Conservation (phyloP, 2,329 filamentous ascomycete species). For the Lasiodiplodia theobromae region DNA sequence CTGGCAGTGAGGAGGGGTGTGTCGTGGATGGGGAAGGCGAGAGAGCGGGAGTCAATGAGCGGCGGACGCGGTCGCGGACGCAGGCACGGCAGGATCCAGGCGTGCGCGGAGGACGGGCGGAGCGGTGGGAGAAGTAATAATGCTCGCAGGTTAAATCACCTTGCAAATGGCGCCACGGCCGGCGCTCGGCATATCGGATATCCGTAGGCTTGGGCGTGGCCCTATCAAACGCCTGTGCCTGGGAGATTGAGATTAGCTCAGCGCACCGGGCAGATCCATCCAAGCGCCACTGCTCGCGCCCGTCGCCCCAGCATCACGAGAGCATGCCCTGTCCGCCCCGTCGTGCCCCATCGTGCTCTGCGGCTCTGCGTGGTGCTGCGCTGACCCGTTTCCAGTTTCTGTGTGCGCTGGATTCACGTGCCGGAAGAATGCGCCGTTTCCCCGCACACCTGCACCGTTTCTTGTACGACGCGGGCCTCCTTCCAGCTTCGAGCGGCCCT, state of each 20-base stretch:
- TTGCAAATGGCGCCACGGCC: constrained; percentile 21
- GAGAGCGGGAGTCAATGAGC: constrained; percentile 9
- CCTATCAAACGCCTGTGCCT: constrained; percentile 24
- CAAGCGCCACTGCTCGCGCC: constrained; percentile 13
- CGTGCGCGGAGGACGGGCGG: not conserved
- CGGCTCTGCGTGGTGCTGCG: constrained; percentile 21
- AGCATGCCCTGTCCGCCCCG: not conserved
- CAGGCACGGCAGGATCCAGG: constrained; percentile 15
- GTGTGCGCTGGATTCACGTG: not conserved
- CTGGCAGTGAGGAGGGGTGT: constrained; percentile 15
- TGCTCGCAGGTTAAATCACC: constrained; percentile 12
- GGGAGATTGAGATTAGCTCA: constrained; percentile 28
- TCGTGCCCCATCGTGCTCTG: not conserved
- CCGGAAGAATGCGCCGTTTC: constrained; percentile 12
- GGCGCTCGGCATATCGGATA: constrained; percentile 23
- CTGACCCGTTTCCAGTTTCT: not conserved
- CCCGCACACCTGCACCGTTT: constrained; percentile 6
- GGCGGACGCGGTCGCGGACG: constrained; percentile 18
- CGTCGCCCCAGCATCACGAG: constrained; percentile 29
- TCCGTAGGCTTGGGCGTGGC: constrained; percentile 17
- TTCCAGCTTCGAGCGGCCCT: not conserved
- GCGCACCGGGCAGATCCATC: constrained; percentile 22
- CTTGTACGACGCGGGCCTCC: not conserved
- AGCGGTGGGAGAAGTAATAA: constrained; percentile 3
- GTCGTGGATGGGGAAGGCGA: constrained; percentile 7